phyloP scores from a whole-genome alignment of 305 asterid genomes.

The Fraxinus nigra region DNA sequence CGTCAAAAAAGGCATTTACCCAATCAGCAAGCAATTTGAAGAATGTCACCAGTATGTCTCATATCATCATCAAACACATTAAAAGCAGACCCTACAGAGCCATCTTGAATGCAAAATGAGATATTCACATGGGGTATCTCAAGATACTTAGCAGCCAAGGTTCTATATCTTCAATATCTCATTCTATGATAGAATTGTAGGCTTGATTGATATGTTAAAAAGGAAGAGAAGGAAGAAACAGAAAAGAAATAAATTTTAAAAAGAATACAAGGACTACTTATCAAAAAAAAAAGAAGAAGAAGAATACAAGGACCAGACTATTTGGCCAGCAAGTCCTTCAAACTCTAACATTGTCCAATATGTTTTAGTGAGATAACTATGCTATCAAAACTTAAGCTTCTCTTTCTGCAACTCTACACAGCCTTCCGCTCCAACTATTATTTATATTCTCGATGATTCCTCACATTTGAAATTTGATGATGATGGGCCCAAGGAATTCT shows the following conservation, averaged over 20 bases:
- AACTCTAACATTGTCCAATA: neutral
- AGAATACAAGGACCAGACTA: constrained; percentile 1
- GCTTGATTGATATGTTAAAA: neutral
- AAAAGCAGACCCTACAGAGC: neutral
- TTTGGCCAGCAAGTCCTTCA: neutral
- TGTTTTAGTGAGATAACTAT: neutral
- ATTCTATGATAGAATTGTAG: neutral
- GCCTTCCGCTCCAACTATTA: neutral
- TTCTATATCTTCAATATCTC: neutral
- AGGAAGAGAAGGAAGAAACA: neutral
- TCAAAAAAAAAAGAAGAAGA: neutral
- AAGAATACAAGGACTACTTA: neutral
- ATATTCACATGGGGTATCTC: constrained; percentile 1
- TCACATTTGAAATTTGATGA: neutral
- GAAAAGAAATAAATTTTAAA: neutral
- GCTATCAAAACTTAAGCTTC: neutral
- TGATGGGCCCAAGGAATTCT: neutral
- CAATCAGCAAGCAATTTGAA: neutral
- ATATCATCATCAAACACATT: neutral
- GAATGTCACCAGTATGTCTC: neutral
- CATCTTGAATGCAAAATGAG: constrained; percentile 2
- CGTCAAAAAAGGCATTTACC: neutral
- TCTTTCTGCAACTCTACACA: neutral
- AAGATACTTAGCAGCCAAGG: neutral
- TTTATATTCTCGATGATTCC: neutral